Conservation (phyloP, 768 basidiomycete genomes). For the Tephrocybe rancida region DNA sequence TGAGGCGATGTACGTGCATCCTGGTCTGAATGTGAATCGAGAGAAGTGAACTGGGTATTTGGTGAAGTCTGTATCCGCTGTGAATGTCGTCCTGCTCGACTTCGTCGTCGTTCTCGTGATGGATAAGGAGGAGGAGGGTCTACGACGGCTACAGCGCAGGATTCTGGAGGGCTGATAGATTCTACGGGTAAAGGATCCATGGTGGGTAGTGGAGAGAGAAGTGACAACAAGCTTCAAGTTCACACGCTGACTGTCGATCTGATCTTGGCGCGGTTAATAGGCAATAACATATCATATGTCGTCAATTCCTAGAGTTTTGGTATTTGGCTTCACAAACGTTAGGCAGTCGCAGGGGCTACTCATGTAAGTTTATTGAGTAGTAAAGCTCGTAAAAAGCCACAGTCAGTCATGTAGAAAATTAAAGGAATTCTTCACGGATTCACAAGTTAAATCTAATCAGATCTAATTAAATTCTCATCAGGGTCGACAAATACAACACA, state of each 20-base stretch:
- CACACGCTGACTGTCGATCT: conserved; percentile 8
- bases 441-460: too few species aligned
- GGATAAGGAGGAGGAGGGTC: conserved; percentile 82
- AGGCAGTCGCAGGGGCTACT: too few species aligned
- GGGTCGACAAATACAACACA: too few species aligned
- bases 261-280: too few species aligned
- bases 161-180: background rate
- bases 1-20: conserved; percentile 30
- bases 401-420: too few species aligned
- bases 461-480: too few species aligned
- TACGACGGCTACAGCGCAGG: conserved; percentile 3
- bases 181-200: conserved; percentile 4
- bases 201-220: background rate
- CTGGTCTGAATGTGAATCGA: conserved; percentile 36
- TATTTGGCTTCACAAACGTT: too few species aligned
- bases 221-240: background rate
- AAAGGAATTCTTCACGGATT: too few species aligned
- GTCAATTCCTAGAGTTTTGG: too few species aligned
- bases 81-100: conserved; percentile 26
- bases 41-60: conserved; percentile 30
- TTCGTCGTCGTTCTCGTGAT: conserved; percentile 43
- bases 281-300: too few species aligned
- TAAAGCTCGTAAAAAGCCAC: too few species aligned
- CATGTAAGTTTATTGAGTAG: too few species aligned
- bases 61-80: conserved; percentile 27